Evolutionary conservation across 441 rosid genomes (phyloP).

Genomic region (Populus tomentosa): DNA sequence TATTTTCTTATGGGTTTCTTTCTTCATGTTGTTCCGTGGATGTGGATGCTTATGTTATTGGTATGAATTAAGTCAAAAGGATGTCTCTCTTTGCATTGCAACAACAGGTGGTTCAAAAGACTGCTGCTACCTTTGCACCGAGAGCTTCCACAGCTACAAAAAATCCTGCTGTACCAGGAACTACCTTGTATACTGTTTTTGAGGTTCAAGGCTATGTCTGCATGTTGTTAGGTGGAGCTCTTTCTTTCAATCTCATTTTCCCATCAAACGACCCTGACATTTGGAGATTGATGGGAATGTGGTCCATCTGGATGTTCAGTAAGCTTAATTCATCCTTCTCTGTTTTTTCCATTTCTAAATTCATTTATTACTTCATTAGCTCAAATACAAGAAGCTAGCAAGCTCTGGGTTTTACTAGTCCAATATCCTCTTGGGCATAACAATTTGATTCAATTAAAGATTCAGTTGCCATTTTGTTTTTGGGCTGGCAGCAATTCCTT

Average conservation of each 20-base stretch:
- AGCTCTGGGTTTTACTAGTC: not conserved
- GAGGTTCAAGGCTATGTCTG: slow-evolving; percentile 87
- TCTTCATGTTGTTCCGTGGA: not conserved
- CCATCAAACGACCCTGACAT: slow-evolving; percentile 88
- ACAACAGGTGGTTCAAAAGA: slow-evolving; percentile 80
- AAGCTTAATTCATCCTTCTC: slow-evolving; percentile 33
- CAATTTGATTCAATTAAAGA: not conserved
- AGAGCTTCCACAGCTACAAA: slow-evolving; percentile 86
- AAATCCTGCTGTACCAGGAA: slow-evolving; percentile 94
- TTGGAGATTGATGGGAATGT: slow-evolving; percentile 99
- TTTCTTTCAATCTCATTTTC: slow-evolving; percentile 80
- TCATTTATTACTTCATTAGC: not conserved
- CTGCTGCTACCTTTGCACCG: slow-evolving; percentile 95
- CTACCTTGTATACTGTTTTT: slow-evolving; percentile 72
- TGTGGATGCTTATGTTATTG: not conserved
- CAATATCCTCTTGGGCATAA: not conserved
- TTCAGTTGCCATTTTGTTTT: not conserved
- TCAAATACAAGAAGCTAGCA: not conserved
- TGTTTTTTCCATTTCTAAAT: not conserved
- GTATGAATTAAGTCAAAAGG: not conserved
- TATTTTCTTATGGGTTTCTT: not conserved
- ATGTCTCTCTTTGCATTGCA: not conserved
- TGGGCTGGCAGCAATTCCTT: slow-evolving; percentile 70
- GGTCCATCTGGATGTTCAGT: slow-evolving; percentile 99
- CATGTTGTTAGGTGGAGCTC: slow-evolving; percentile 75